These are phyloP conservation scores for Aspergillus neotritici DNA, from an alignment of 2,329 filamentous ascomycete genomes.

Conservation along the genomic window DNA sequence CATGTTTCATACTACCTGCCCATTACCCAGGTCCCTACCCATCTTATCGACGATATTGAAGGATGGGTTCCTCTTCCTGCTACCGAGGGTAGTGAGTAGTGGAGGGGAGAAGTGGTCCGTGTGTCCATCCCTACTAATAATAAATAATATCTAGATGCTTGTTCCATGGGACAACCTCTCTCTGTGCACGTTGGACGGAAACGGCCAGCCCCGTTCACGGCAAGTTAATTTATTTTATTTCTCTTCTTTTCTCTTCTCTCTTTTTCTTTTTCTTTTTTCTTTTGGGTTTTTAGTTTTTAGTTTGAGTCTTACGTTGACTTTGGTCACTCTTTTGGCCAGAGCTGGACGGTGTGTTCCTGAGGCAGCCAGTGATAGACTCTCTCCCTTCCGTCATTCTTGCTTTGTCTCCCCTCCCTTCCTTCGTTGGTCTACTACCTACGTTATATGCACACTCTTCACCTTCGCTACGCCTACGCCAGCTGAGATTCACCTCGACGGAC, in stretches of 20 bases:
- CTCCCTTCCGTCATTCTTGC: slow-evolving; percentile 2
- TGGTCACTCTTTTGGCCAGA: too few relatives aligned
- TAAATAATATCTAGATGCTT: background rate
- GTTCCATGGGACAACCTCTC: background rate
- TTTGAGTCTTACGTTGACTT: background rate
- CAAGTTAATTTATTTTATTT: slow-evolving; percentile 10
- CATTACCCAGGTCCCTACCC: too few relatives aligned
- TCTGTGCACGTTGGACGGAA: slow-evolving; percentile 1
- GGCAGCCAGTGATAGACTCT: background rate
- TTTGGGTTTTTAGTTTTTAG: background rate
- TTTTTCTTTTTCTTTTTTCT: slow-evolving; percentile 2
- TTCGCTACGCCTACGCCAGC: background rate
- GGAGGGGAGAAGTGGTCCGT: too few relatives aligned
- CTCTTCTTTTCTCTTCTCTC: slow-evolving; percentile 11
- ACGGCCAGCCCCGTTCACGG: slow-evolving; percentile 5
- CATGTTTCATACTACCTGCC: too few relatives aligned
- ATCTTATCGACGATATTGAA: too few relatives aligned
- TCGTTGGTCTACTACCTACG: slow-evolving; percentile 5
- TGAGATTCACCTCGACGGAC: background rate
- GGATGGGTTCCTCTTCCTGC: too few relatives aligned
- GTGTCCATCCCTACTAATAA: too few relatives aligned
- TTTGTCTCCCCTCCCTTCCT: slow-evolving; percentile 7
- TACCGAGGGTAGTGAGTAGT: too few relatives aligned
- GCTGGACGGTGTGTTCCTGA: too few relatives aligned
- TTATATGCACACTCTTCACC: background rate